Conservation (phyloP, 1,139 yeast species). For the Suhomyces atakaporum region DNA sequence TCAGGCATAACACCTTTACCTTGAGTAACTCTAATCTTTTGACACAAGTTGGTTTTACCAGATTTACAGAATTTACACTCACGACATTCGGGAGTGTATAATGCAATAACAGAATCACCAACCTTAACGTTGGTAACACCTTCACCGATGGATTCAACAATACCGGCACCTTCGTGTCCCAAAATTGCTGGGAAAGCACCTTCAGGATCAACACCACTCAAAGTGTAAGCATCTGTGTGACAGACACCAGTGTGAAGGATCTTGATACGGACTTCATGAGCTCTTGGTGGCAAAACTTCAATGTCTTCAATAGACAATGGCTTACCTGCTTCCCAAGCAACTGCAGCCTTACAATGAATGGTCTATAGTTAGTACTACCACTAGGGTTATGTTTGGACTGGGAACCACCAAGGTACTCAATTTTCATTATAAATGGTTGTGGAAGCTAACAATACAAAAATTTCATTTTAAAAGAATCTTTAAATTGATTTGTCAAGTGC, state of each 20-base stretch:
- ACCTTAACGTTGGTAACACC: constrained; percentile 83
- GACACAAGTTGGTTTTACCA: constrained; percentile 94
- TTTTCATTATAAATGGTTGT: no score
- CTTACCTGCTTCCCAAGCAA: constrained; percentile 94
- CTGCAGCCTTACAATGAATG: constrained; percentile 91
- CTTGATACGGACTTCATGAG: constrained; percentile 95
- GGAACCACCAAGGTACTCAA: neutral
- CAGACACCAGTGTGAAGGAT: constrained; percentile 90
- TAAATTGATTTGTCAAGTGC: no score
- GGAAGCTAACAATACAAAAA: no score
- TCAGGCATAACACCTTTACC: constrained; percentile 95
- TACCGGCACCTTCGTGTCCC: constrained; percentile 98
- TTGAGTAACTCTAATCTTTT: constrained; percentile 86
- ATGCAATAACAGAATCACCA: constrained; percentile 89
- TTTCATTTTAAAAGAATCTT: no score
- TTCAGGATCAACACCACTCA: constrained; percentile 94
- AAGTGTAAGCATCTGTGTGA: constrained; percentile 96
- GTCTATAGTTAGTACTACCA: constrained; percentile 40
- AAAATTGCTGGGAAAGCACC: constrained; percentile 90
- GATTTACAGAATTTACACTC: constrained; percentile 94
- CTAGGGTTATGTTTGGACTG: neutral
- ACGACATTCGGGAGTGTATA: constrained; percentile 94
- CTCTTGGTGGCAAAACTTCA: constrained; percentile 90
- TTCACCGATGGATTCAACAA: constrained; percentile 90
- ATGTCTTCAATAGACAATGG: constrained; percentile 84